Base-by-base conservation (phyloP, 2,329 filamentous ascomycete genomes). In the Tolypocladium sp. region DNA sequence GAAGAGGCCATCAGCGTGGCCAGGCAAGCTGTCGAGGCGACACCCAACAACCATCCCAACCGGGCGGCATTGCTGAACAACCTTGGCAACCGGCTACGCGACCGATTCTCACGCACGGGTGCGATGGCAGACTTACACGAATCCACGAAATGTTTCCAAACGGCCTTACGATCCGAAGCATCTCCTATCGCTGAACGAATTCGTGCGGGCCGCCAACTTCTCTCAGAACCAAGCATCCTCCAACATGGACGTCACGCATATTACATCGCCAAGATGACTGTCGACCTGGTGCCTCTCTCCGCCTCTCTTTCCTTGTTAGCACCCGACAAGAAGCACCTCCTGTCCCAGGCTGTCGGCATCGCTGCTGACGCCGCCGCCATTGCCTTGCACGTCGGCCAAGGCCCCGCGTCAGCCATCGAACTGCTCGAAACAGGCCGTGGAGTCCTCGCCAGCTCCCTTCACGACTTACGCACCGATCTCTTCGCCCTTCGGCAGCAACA, bases 341-440 rank as follows among this genome's bases (percentile, higher is more conserved):
- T 55, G 17, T 55, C 53, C 10, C 35, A 41, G 10, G 53, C 53
- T 4, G 35, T 40, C 8, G n/a, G 35, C 22, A 27, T 55, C n/a
- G 35, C 53, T 4, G 27, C 53, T 4, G 35, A 55, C 13, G 53
- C 53, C 20, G 53, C 53, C n/a, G 53, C 35, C 37, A 30, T 55
- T 40, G 35, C 38, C 20, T 27, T 55, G 8, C 53, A 55, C 37
- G 40, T 25, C 20, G 35, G 37, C n/a, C 35, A 55, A 25, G 57
- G 35, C 12, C 57, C 49, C 1, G 4, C 35, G 4, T 12, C 12
- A 62, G 54, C 65, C 1, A 35, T 71, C 0, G 33, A 59, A 13
- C 56, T 66, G 6, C 63, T 72, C 5, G 69, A 72, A 54, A 60
- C 59, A 1, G 68, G 69, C 10, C 67, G 69, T 17, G 67, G 66